A percentile compares a stretch with the other conserved stretches of the same genome.
Conservation (phyloP, 805 yeast genomes). For the Candida wancherniae region DNA sequence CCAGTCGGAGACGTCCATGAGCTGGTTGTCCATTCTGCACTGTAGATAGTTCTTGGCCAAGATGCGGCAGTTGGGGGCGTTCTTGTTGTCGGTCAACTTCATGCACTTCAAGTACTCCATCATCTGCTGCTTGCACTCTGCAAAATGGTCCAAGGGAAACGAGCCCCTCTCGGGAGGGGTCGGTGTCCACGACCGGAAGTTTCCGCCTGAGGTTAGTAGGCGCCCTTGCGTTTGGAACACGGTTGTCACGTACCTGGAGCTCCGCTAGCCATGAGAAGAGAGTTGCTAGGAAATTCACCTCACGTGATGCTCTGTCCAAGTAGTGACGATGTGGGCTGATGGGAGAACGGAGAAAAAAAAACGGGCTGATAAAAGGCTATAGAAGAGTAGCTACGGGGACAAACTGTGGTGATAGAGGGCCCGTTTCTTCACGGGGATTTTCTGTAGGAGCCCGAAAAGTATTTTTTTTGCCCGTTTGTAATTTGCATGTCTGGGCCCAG, state of each 20-base stretch:
- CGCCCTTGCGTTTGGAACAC: too few species aligned
- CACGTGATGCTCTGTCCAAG: too few species aligned
- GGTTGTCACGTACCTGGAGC: constrained; percentile 19
- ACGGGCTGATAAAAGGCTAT: too few species aligned
- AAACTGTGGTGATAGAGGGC: too few species aligned
- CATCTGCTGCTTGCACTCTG: constrained; percentile 80
- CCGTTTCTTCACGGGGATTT: too few species aligned
- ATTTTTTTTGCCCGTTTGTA: too few species aligned
- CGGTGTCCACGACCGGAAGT: constrained; percentile 49
- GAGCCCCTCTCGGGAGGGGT: constrained; percentile 97
- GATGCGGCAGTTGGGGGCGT: constrained; percentile 86
- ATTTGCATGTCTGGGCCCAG: too few species aligned
- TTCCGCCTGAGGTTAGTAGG: constrained; percentile 17
- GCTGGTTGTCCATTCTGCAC: constrained; percentile 80
- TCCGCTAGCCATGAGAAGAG: constrained; percentile 16
- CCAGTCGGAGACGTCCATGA: constrained; percentile 42
- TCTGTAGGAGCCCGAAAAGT: too few species aligned
- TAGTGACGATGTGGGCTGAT: too few species aligned
- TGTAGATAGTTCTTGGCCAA: constrained; percentile 76
- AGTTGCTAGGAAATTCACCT: too few species aligned
- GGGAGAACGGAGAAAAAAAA: too few species aligned
- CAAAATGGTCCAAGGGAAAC: constrained; percentile 85
- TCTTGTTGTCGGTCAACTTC: constrained; percentile 70
- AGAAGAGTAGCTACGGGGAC: too few species aligned
- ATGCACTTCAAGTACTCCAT: constrained; percentile 70